Evolutionary conservation across 768 basidiomycete genomes (phyloP), one percentile per base, ranked within the genome.

Genomic region (Termitomyces sp.): DNA sequence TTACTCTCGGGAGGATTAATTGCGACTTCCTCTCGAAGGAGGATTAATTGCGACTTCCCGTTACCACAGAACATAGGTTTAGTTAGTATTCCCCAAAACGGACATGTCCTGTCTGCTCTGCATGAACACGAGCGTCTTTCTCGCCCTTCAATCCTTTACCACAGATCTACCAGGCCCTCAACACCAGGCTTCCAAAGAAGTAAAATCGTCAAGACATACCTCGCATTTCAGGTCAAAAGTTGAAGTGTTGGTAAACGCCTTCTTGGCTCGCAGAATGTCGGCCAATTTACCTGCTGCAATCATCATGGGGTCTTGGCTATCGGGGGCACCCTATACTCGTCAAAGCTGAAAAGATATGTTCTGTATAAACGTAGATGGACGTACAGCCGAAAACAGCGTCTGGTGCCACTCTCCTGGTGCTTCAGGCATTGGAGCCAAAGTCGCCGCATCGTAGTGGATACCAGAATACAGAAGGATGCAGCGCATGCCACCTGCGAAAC

Each of bases 371-470:
- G 43, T n/a, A 43, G 37, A 43, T 46, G 39, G 55, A 52, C 82
- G 66, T 58, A 81, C 84, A 10, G 86, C 76, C 8, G 86, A 87
- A 67, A 93, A 93, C 48, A 91, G 68, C 2, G 90, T 93, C 66
- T 93, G 89, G 72, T 98, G 95, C 82, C 95, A 99, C 58, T 91
- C 94, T 27, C 76, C 67, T 0, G 92, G 91, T 2, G 89, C 91
- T 46, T 86, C 85, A 9, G 77, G 75, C 71, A 83, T 79, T 0
- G 93, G 97, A 16, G 95, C 85, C 40, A 95, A 74, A 0, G 91
- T 87, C 5, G 89, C 84, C 9, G 92, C 92, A 70, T 99, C 96
- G 71, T 99, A 99, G 70, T 98, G 95, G 46, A 98, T 97, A 3
- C 96, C 96, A 0, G 91, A 93, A 74, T 98, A 98, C 4, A 98